A percentile compares a stretch with the other conserved stretches of the same genome.
Evolutionary conservation across 2,329 filamentous ascomycete species (phyloP).

Genomic region (Aureobasidium leucospermi): DNA sequence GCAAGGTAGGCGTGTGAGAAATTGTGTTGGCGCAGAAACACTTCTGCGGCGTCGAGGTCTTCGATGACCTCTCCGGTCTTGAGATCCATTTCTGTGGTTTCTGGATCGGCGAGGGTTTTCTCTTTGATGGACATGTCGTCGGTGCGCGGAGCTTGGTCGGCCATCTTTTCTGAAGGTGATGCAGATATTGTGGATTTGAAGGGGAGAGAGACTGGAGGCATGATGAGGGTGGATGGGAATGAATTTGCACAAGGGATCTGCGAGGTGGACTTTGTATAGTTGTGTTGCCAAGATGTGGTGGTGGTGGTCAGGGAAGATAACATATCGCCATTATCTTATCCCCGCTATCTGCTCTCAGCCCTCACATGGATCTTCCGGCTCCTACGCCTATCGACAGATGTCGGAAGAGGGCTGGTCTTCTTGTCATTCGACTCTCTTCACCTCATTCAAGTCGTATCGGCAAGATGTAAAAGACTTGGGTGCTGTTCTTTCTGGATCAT

Average conservation of each 20-base stretch:
- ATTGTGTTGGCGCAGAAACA: conserved; percentile 44
- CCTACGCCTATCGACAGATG: neutral
- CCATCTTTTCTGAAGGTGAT: neutral
- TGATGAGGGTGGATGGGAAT: neutral
- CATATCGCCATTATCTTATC: neutral
- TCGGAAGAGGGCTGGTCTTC: neutral
- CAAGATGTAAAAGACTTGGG: no score
- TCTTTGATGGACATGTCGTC: conserved; percentile 7
- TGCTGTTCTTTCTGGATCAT: no score
- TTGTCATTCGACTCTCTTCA: no score
- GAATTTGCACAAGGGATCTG: neutral
- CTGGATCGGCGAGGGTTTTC: neutral
- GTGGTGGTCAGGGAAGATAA: neutral
- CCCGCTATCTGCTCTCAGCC: neutral
- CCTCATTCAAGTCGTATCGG: no score
- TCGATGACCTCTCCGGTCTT: conserved; percentile 29
- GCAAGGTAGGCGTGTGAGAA: conserved; percentile 37
- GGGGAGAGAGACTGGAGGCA: neutral
- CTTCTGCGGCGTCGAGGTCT: conserved; percentile 40
- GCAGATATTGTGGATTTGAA: neutral
- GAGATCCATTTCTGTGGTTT: conserved; percentile 15
- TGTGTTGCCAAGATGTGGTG: neutral
- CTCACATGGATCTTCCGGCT: neutral
- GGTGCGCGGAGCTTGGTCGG: neutral
- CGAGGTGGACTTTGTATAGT: conserved; percentile 1